Base-by-base conservation (phyloP, 148 eudicot genomes). In the Spergularia marina region DNA sequence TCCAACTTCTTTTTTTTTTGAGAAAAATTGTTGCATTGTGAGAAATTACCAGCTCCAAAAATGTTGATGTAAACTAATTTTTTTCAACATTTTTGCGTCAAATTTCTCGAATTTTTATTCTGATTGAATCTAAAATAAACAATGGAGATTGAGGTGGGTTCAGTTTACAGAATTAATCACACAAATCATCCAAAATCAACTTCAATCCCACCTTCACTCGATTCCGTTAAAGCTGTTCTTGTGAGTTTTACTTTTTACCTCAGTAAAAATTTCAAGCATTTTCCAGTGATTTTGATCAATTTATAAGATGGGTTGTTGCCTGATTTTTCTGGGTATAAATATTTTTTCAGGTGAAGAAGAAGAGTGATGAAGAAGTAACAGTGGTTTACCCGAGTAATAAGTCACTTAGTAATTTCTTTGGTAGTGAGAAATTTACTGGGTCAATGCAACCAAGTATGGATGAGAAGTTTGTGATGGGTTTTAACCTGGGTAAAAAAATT, bases 301-400 rank as follows among this genome's bases (percentile, higher is more conserved):
- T 23, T 15, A 18, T 72, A 44, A 77, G 52, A 25, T 56, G 56
- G n/a, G 16, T 52, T 61, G 14, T 68, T 23, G 5, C 17, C 10
- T 34, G 44, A 12, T 3, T 70, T 62, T 39, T 49, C 16, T 56
- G 15, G 13, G 44, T 63, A n/a, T 40, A 23, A 0, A 16, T 55
- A 23, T 41, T 18, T 14, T 71, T 77, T 74, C 79, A 94, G 98
- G 97, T 94, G 59, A 79, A 82, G 57, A 86, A 84, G 75, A 87
- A 78, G 74, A 85, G 86, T 23, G 85, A 82, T 68, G 67, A 73
- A 51, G 86, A 78, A 34, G 83, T 94, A 10, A 76, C 92, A 2
- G 86, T 94, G 75, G 81, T 85, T 71, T 94, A 47, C 62, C 98
- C 98, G 10, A 94, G 97, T 81, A 72, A 55, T 63, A 52, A 68